Evolutionary conservation across 2,329 filamentous ascomycete species (phyloP), one percentile per base, ranked within the genome.

Genomic region (Grosmannia serpens): DNA sequence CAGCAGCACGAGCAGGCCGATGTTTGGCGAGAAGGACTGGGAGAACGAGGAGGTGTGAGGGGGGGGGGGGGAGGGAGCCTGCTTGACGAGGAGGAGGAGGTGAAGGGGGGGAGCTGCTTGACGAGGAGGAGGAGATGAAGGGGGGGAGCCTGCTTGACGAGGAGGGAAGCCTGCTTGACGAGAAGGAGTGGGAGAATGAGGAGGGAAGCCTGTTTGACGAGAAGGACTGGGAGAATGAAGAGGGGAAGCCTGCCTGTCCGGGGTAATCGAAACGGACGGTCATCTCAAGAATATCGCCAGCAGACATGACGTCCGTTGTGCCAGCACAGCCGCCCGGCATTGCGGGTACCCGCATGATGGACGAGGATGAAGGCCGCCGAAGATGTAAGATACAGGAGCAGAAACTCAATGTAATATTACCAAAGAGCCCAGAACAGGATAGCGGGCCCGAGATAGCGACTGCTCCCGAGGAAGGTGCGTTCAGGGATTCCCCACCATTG

Each of bases 11-110:
- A 57, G 49, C 44, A 78, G 73, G 47, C 80, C 80, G 24, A 81
- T 84, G 73, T 85, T 81, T 71, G 76, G 74, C 49, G 82, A 85
- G 66, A 77, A 82, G 69, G 83, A 86, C 67, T 86, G 83, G 82
- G 83, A 85, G 69, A 83, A 85, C 65, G 83, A 86, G 67, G 82
- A 84, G 67, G 77, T 81, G 22, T 81, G 64, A 57, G 33, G 22
- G 35, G 29, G 11, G 41, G 15, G 20, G 31, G 26, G 17, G 55
- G 13, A 7, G n/a, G 26, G 4, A 29, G 49, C 8, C 13, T 29
- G 24, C 29, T n/a, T 49, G 46, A 26, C 27, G 4, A n/a, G n/a
- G n/a, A n/a, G n/a, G n/a, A n/a, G n/a, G n/a, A n/a, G 35, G 35
- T 38, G 10, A 11, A 35, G 15, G 35, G 13, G 13, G 35, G 47